Conservation (phyloP, 768 basidiomycete genomes). For the Solioccasus polychromus region DNA sequence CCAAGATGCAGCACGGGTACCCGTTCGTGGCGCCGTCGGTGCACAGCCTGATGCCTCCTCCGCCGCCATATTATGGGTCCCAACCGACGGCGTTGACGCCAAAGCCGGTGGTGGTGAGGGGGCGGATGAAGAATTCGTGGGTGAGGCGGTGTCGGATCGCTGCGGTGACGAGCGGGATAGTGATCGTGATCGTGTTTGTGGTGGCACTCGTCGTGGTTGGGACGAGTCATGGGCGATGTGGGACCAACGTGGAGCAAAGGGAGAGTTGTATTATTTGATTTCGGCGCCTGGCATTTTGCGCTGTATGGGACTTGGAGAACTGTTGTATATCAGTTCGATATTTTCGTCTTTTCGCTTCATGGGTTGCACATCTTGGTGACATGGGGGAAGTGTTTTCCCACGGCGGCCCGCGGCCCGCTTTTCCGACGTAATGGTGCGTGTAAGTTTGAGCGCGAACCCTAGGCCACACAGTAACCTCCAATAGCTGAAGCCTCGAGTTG, state of each 20-base stretch:
- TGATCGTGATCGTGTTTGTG: conserved; percentile 48
- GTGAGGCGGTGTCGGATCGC: conserved; percentile 53
- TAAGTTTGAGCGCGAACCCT: too few relatives aligned
- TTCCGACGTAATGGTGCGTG: too few relatives aligned
- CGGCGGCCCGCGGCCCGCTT: too few relatives aligned
- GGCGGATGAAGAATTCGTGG: conserved; percentile 32
- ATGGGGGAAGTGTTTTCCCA: too few relatives aligned
- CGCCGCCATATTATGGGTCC: conserved; percentile 20
- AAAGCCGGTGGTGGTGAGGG: conserved; percentile 12
- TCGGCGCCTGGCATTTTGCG: conserved; percentile 4
- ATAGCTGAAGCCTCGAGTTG: too few relatives aligned
- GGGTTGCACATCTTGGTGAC: too few relatives aligned
- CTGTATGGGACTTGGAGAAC: neutral
- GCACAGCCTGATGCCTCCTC: conserved; percentile 30
- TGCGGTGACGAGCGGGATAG: conserved; percentile 55
- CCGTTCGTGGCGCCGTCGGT: conserved; percentile 57
- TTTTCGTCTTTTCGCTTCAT: too few relatives aligned
- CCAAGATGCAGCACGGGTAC: conserved; percentile 47
- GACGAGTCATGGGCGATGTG: neutral
- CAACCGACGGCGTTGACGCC: conserved; percentile 16
- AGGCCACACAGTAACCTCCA: too few relatives aligned
- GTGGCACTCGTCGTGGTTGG: conserved; percentile 43
- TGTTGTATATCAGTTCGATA: conserved; percentile 11
- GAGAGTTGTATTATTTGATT: too few relatives aligned
- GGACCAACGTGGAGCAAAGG: too few relatives aligned